A percentile compares a stretch with the other conserved stretches of the same genome.
Evolutionary conservation across 495 filamentous ascomycete genomes (phyloP).

Genomic region (Penicillium psychrofluorescens): DNA sequence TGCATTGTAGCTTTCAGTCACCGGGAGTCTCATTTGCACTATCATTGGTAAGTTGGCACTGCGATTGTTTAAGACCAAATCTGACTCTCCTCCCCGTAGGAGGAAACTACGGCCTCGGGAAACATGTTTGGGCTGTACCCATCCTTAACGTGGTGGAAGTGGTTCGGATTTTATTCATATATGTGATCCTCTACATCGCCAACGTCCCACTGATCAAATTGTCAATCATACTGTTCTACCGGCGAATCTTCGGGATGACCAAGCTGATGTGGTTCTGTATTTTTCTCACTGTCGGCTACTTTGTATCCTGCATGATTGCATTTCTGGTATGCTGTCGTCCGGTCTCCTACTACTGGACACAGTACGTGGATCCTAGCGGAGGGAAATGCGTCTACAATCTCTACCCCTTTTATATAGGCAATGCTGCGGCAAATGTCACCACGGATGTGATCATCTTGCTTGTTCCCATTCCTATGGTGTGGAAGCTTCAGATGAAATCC

Average conservation of each 20-base stretch:
- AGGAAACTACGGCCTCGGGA: constrained; percentile 10
- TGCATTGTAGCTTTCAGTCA: neutral
- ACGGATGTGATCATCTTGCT: constrained; percentile 45
- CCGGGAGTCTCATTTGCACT: neutral
- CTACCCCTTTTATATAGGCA: constrained; percentile 27
- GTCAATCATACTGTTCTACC: constrained; percentile 16
- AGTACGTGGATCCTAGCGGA: neutral
- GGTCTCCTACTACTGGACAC: constrained; percentile 15
- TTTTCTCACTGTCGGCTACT: constrained; percentile 4
- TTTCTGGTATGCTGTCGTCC: constrained; percentile 4
- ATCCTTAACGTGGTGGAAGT: constrained; percentile 2
- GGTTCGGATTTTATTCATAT: constrained; percentile 12
- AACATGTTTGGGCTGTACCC: constrained; percentile 10
- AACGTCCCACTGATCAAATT: constrained; percentile 12
- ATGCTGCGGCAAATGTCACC: constrained; percentile 43
- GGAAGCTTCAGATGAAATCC: constrained; percentile 30
- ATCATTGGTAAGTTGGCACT: neutral
- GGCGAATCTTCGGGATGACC: constrained; percentile 16
- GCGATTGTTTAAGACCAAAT: neutral
- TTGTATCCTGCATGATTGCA: constrained; percentile 11
- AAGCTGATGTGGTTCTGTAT: constrained; percentile 6
- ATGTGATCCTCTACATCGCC: constrained; percentile 12
- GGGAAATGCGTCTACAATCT: constrained; percentile 12
- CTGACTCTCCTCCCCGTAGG: neutral
- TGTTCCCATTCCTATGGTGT: constrained; percentile 41